Conservation (phyloP, 2,329 filamentous ascomycete genomes). For the Aspergillus proliferans region DNA sequence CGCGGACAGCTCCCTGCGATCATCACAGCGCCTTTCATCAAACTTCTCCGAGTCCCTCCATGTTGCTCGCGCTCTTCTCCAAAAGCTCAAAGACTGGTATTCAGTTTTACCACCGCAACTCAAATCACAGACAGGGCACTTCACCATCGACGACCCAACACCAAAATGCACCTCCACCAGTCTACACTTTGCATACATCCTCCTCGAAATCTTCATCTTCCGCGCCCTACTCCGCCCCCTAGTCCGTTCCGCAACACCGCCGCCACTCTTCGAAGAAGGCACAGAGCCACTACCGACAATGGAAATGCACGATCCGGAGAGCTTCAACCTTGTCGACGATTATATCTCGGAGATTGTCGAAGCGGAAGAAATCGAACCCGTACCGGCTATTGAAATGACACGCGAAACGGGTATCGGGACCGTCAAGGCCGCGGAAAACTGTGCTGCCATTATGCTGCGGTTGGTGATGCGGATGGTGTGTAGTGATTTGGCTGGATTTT, state of each 20-base stretch:
- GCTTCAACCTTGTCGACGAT: conserved; percentile 5
- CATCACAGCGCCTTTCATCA: conserved; percentile 15
- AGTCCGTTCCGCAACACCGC: conserved; percentile 10
- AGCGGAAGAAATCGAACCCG: conserved; percentile 7
- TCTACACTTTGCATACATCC: conserved; percentile 21
- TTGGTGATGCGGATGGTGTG: conserved; percentile 14
- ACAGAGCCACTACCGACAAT: conserved; percentile 3
- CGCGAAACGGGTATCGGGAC: conserved; percentile 8
- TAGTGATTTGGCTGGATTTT: conserved; percentile 14
- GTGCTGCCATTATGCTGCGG: conserved; percentile 14
- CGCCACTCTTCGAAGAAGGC: conserved; percentile 8
- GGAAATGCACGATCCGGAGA: background rate
- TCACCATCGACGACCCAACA: conserved; percentile 6
- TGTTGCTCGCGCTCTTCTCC: conserved; percentile 13
- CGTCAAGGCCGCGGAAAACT: conserved; percentile 17
- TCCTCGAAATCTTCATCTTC: conserved; percentile 19
- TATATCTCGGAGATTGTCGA: conserved; percentile 9
- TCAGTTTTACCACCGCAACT: conserved; percentile 12
- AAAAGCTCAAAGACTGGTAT: conserved; percentile 19
- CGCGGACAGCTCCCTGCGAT: conserved; percentile 13
- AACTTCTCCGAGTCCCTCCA: conserved; percentile 17
- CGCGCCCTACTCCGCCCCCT: conserved; percentile 19
- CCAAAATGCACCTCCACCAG: conserved; percentile 4
- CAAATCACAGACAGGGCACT: conserved; percentile 6
- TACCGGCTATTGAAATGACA: conserved; percentile 8